Conservation (phyloP, 2,329 filamentous ascomycete species). For the Claviceps sp. region DNA sequence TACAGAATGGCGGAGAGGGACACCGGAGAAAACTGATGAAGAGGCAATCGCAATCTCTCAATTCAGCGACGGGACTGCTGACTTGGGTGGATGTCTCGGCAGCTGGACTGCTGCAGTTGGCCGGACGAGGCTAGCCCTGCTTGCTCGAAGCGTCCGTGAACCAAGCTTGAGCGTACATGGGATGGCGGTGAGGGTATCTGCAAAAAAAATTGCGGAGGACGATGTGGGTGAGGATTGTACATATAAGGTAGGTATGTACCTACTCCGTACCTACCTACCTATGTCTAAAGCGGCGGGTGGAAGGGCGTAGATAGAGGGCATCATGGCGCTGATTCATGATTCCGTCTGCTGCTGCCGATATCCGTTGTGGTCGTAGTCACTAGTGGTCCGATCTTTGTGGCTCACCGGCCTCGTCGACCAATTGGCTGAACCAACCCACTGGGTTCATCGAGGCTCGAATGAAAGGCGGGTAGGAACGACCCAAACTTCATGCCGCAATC, state of each 20-base stretch:
- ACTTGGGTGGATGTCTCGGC: neutral
- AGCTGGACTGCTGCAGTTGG: neutral
- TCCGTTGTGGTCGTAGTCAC: neutral
- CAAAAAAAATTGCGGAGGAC: neutral
- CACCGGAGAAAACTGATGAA: neutral
- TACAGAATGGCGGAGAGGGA: neutral
- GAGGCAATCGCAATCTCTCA: neutral
- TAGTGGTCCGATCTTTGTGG: neutral
- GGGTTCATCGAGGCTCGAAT: too few species aligned
- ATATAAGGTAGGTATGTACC: too few species aligned
- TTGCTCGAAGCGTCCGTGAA: neutral
- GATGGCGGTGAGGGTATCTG: neutral
- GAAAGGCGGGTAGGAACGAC: too few species aligned
- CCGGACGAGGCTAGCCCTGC: neutral
- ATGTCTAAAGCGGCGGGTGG: too few species aligned
- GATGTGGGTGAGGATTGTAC: neutral
- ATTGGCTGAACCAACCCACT: neutral
- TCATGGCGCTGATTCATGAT: neutral
- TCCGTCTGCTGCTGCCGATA: neutral
- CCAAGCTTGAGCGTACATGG: neutral
- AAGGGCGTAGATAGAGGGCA: neutral
- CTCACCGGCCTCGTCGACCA: neutral
- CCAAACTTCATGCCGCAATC: too few species aligned
- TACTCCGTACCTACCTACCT: too few species aligned
- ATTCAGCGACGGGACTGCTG: neutral